A percentile compares a stretch with the other conserved stretches of the same genome.
Evolutionary conservation across 306 rosid species (phyloP).

Genomic region (Sechiopsis laciniata): DNA sequence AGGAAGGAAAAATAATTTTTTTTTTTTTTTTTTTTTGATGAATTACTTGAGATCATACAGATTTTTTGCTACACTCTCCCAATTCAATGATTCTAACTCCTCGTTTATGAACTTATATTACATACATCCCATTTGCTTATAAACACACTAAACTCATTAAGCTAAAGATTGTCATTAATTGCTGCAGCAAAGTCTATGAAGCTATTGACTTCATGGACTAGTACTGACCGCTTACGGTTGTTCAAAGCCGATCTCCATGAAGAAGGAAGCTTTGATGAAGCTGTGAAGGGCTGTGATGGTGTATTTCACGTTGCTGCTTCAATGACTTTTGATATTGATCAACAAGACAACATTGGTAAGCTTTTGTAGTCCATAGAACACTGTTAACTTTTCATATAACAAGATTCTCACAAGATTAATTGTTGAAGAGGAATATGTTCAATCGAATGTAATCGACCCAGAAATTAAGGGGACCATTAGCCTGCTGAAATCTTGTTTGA

Average conservation of each 20-base stretch:
- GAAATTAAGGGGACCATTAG: conserved; percentile 55
- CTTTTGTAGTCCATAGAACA: too few relatives aligned
- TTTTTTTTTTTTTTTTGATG: too few relatives aligned
- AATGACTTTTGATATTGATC: conserved; percentile 47
- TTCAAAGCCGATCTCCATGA: conserved; percentile 53
- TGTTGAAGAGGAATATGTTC: conserved; percentile 47
- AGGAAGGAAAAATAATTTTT: too few relatives aligned
- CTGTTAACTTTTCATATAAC: background rate
- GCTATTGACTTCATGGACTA: conserved; percentile 45
- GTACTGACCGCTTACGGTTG: conserved; percentile 46
- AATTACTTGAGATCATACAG: background rate
- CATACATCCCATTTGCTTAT: background rate
- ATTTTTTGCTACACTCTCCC: background rate
- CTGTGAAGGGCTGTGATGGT: conserved; percentile 59
- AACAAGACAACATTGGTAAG: conserved; percentile 49
- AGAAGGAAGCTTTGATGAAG: conserved; percentile 75
- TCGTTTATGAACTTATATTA: background rate
- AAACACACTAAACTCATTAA: background rate
- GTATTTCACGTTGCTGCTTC: conserved; percentile 76
- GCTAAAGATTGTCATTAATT: background rate
- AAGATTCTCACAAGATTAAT: background rate
- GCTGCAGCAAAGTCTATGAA: conserved; percentile 52
- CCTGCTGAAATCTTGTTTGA: conserved; percentile 59
- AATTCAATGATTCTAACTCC: background rate
- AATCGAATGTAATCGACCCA: conserved; percentile 44